These are phyloP conservation scores for Monilinia polystroma DNA, from an alignment of 2,329 filamentous ascomycete species.

Conservation along the genomic window DNA sequence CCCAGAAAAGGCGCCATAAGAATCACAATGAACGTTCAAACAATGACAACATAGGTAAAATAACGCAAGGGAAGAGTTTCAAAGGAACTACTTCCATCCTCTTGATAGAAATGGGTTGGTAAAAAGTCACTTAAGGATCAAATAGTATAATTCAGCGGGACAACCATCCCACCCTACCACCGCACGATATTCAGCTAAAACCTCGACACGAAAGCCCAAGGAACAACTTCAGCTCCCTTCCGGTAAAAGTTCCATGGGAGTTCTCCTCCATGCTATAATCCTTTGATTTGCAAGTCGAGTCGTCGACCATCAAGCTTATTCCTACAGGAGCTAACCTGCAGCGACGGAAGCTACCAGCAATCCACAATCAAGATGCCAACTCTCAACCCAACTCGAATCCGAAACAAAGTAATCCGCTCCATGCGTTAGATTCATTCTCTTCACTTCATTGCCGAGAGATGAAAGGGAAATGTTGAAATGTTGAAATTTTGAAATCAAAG, in stretches of 20 bases:
- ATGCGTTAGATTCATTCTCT: too few relatives aligned
- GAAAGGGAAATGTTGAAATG: too few relatives aligned
- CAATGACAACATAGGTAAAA: not conserved
- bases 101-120: not conserved
- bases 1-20: not conserved
- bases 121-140: not conserved
- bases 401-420: not conserved
- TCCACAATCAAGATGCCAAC: not conserved
- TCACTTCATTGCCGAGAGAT: too few relatives aligned
- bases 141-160: not conserved
- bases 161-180: not conserved
- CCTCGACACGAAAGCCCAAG: not conserved
- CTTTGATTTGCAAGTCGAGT: too few relatives aligned
- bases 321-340: too few relatives aligned
- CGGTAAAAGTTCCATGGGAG: not conserved
- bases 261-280: not conserved
- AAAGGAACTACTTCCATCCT: not conserved
- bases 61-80: conserved; percentile 8
- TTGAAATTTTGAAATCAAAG: not conserved
- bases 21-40: not conserved
- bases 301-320: not conserved
- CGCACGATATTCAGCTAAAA: not conserved
- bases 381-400: not conserved
- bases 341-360: not conserved
- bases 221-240: not conserved